Percentiles rank a stretch among this genome's conserved stretches.
Evolutionary conservation across 2,329 filamentous ascomycete species (phyloP).

Genomic region (Ophiocordyceps robertsii): DNA sequence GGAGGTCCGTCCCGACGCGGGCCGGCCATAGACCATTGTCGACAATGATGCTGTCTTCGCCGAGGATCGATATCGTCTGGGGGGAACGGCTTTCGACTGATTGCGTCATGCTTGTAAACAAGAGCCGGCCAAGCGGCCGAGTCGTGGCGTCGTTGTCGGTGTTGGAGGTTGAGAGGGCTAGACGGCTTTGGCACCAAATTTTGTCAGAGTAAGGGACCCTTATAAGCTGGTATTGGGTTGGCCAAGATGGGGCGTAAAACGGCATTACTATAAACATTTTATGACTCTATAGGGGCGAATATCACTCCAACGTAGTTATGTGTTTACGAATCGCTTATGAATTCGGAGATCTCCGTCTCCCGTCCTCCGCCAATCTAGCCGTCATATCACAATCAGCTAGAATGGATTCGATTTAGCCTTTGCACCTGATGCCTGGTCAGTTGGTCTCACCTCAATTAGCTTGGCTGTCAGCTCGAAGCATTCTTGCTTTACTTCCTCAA

Average conservation of each 20-base stretch:
- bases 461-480: conserved; percentile 43
- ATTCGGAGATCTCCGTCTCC: neutral
- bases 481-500: conserved; percentile 37
- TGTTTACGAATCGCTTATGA: too few relatives aligned
- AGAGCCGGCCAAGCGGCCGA: neutral
- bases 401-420: neutral
- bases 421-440: neutral
- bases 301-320: too few relatives aligned
- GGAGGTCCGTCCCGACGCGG: conserved; percentile 69
- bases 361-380: too few relatives aligned
- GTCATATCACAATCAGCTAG: conserved; percentile 2
- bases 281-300: too few relatives aligned
- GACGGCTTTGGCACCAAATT: too few relatives aligned
- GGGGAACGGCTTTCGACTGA: conserved; percentile 19
- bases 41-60: conserved; percentile 80
- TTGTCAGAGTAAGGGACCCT: too few relatives aligned
- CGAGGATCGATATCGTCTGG: conserved; percentile 64
- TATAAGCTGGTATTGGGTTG: too few relatives aligned
- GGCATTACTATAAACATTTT: too few relatives aligned
- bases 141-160: neutral
- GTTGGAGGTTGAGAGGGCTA: neutral
- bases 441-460: conserved; percentile 41
- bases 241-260: too few relatives aligned
- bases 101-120: conserved; percentile 11
- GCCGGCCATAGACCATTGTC: conserved; percentile 82